Evolutionary conservation across 1,284 basidiomycete species (phyloP).

Genomic region (Cutaneotrichosporon cyanovorans): DNA sequence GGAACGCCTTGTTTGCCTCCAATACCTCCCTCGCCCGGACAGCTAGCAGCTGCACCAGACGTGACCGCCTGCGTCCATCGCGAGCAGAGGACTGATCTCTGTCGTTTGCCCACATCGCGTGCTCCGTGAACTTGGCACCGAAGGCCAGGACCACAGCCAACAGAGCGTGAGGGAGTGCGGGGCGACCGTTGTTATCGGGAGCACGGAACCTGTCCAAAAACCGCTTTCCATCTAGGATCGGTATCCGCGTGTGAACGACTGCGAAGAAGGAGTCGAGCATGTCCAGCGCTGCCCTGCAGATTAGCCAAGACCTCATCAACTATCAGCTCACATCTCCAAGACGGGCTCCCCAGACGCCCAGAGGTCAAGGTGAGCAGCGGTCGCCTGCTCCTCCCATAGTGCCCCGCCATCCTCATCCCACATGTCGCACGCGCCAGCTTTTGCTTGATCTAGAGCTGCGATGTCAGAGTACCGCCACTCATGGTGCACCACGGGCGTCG

Average conservation of each 20-base stretch:
- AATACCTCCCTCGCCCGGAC: slow-evolving; percentile 72
- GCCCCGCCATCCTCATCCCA: slow-evolving; percentile 34
- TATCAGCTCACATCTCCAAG: slow-evolving; percentile 17
- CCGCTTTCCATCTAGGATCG: slow-evolving; percentile 66
- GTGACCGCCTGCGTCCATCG: slow-evolving; percentile 50
- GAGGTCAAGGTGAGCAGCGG: slow-evolving; percentile 23
- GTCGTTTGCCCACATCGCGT: slow-evolving; percentile 69
- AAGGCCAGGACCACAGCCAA: slow-evolving; percentile 84
- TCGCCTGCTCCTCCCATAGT: slow-evolving; percentile 34
- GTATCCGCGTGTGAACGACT: slow-evolving; percentile 73
- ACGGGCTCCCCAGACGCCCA: slow-evolving; percentile 22
- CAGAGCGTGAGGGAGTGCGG: slow-evolving; percentile 59
- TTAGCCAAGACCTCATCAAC: neutral
- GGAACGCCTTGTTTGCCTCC: slow-evolving; percentile 74
- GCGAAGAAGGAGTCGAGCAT: slow-evolving; percentile 67
- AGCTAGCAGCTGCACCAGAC: slow-evolving; percentile 67
- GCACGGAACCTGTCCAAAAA: slow-evolving; percentile 54
- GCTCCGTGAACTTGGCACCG: slow-evolving; percentile 86
- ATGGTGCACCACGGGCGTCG: slow-evolving; percentile 27
- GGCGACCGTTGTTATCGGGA: slow-evolving; percentile 33
- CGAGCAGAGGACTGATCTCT: slow-evolving; percentile 50
- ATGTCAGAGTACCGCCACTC: slow-evolving; percentile 39
- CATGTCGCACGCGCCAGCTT: slow-evolving; percentile 22
- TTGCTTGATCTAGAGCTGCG: slow-evolving; percentile 22
- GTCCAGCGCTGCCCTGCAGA: slow-evolving; percentile 55